Conservation (phyloP, 345 rosid genomes). For the Fremontodendron californicum region DNA sequence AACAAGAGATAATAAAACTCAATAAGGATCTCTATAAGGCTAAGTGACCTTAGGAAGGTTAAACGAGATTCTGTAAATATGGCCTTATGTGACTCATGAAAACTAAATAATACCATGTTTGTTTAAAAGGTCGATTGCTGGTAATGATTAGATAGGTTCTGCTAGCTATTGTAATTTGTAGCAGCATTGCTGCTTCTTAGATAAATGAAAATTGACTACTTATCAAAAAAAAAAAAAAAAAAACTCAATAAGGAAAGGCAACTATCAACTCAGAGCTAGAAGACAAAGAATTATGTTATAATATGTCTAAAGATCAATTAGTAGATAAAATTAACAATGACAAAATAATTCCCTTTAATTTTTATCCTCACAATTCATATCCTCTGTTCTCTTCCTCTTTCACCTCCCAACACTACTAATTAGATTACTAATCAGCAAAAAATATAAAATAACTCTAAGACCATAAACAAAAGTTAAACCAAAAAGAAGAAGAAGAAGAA, state of each 20-base stretch:
- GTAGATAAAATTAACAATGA: conserved; percentile 12
- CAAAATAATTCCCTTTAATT: conserved; percentile 12
- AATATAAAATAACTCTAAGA: not conserved
- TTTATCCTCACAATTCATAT: conserved; percentile 13
- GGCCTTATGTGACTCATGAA: too few relatives aligned
- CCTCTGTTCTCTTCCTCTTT: conserved; percentile 9
- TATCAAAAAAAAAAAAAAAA: not conserved
- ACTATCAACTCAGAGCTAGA: not conserved
- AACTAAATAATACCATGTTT: too few relatives aligned
- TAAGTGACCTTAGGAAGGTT: too few relatives aligned
- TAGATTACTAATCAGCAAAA: not conserved
- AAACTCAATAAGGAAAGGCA: not conserved
- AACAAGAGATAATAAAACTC: not conserved
- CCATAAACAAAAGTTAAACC: not conserved
- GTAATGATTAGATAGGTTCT: too few relatives aligned
- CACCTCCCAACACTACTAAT: conserved; percentile 14
- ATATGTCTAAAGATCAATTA: not conserved
- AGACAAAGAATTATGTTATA: conserved; percentile 8
- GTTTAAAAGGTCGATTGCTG: too few relatives aligned
- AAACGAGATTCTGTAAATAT: too few relatives aligned
- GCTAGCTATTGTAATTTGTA: too few relatives aligned
- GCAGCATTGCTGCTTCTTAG: too few relatives aligned
- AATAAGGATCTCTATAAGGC: too few relatives aligned
- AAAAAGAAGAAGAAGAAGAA: not conserved
- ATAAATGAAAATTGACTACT: too few relatives aligned